Base-by-base conservation (phyloP, 1,284 basidiomycete species). In the Coriolopsis trogii region DNA sequence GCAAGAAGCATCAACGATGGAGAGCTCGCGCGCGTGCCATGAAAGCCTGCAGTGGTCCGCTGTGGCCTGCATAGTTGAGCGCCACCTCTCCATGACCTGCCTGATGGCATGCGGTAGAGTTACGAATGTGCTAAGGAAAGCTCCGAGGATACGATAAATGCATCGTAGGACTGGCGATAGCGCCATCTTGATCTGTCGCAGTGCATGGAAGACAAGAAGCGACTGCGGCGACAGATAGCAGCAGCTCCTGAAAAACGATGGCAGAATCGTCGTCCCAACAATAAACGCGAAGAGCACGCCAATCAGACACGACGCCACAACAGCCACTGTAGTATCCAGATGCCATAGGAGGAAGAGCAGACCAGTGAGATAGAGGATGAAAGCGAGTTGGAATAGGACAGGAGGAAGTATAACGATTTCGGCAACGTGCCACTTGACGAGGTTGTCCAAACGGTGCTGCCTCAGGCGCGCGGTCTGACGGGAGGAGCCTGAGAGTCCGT, bases 311-410 rank as follows among this genome's bases (percentile, higher is more conserved):
- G 42, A 38, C 0, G 54, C 38, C 16, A 46, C 26, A 3, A 21
- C 28, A 0, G 56, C 52, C 12, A 61, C 51, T 4, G 47, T 26
- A 13, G 20, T n/a, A 30, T 58, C 36, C 16, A 61, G 36, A 1
- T 31, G 31, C 41, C 46, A 52, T 3, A 59, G 48, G 26, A 59
- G 43, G 1, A 56, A 40, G 25, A 59, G 30, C 5, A 63, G 42
- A 2, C 59, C 59, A 15, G 40, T 21, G 37, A 61, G 42, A 42
- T 59, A 59, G 1, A 59, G 39, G 1, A 48, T 20, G 1, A 61
- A 39, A 1, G 59, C 46, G 15, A 46, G 10, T 16, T 59, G 46
- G 10, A 63, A 21, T 1, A 63, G 45, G 3, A 56, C 24, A 6
- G 59, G 61, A 15, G 59, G 51, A 16, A 38, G n/a, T 2, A 16